Evolutionary conservation across 768 basidiomycete genomes (phyloP).

Genomic region (Tricholomella constricta): DNA sequence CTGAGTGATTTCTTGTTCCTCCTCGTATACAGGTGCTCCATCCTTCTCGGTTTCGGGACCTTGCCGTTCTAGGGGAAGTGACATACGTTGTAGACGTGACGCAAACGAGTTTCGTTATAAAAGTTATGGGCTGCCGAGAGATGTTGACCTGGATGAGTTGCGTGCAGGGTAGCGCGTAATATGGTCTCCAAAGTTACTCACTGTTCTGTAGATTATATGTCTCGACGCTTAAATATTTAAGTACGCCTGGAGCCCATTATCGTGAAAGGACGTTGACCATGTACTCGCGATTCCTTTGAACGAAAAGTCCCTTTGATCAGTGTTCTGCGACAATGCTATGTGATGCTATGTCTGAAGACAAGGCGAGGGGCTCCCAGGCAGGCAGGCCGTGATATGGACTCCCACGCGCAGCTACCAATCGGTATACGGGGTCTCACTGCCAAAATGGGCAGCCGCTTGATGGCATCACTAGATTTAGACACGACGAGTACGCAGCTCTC

Average conservation of each 20-base stretch:
- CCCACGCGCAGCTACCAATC: too few species aligned
- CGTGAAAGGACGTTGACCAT: neutral
- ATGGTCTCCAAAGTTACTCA: neutral
- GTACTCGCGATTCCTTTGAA: too few species aligned
- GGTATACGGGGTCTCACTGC: too few species aligned
- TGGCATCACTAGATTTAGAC: too few species aligned
- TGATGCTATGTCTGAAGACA: too few species aligned
- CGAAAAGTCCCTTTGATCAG: too few species aligned
- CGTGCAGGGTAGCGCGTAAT: neutral
- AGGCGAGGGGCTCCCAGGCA: too few species aligned
- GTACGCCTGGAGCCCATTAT: neutral
- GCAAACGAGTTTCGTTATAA: neutral
- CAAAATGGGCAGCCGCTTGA: too few species aligned
- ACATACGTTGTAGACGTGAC: neutral
- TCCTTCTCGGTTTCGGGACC: neutral
- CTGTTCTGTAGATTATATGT: neutral
- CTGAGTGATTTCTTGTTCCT: slow-evolving; percentile 4
- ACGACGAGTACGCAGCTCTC: too few species aligned
- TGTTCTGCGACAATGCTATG: too few species aligned
- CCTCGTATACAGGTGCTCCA: neutral
- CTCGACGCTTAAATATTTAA: neutral
- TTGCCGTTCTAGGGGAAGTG: neutral
- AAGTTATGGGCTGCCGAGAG: neutral
- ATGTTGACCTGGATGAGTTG: neutral
- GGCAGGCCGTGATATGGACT: too few species aligned